A percentile compares a stretch with the other conserved stretches of the same genome.
These are phyloP conservation scores for Scheffersomyces segobiensis DNA, from an alignment of 1,139 yeast species.

Conservation along the genomic window DNA sequence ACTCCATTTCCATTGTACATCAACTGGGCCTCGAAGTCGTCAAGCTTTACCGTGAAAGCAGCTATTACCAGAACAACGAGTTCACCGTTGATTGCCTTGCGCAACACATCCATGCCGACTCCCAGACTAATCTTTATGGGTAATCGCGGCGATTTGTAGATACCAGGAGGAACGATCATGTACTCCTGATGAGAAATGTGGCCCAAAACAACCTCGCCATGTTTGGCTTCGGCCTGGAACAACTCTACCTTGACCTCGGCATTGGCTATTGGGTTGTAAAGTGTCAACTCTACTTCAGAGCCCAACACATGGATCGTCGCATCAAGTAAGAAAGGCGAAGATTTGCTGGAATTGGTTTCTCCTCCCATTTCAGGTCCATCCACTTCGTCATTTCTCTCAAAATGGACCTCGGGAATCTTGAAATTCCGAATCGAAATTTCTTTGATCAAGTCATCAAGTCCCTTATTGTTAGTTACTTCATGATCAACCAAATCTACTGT, in stretches of 20 bases:
- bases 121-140: slow-evolving; percentile 49
- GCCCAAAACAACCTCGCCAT: slow-evolving; percentile 48
- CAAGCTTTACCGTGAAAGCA: slow-evolving; percentile 36
- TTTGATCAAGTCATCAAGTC: slow-evolving; percentile 16
- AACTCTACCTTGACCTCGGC: slow-evolving; percentile 39
- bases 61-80: slow-evolving; percentile 49
- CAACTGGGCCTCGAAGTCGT: slow-evolving; percentile 37
- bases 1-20: slow-evolving; percentile 46
- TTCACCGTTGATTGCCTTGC: slow-evolving; percentile 51
- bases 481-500: slow-evolving; percentile 9
- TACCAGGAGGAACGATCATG: slow-evolving; percentile 49
- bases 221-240: slow-evolving; percentile 45
- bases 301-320: slow-evolving; percentile 53
- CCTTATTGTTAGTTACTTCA: slow-evolving; percentile 13
- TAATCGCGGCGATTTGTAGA: slow-evolving; percentile 46
- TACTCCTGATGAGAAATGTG: slow-evolving; percentile 36
- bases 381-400: slow-evolving; percentile 7
- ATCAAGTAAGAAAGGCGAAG: slow-evolving; percentile 34
- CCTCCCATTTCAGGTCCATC: slow-evolving; percentile 1
- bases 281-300: slow-evolving; percentile 51
- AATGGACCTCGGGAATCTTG: slow-evolving; percentile 15
- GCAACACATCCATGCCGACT: slow-evolving; percentile 49
- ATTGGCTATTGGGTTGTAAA: slow-evolving; percentile 54
- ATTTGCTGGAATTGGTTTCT: slow-evolving; percentile 1
- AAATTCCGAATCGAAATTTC: slow-evolving; percentile 14